These are phyloP conservation scores for Cutaneotrichosporon cavernicola DNA, from an alignment of 1,284 basidiomycete genomes.

Conservation along the genomic window DNA sequence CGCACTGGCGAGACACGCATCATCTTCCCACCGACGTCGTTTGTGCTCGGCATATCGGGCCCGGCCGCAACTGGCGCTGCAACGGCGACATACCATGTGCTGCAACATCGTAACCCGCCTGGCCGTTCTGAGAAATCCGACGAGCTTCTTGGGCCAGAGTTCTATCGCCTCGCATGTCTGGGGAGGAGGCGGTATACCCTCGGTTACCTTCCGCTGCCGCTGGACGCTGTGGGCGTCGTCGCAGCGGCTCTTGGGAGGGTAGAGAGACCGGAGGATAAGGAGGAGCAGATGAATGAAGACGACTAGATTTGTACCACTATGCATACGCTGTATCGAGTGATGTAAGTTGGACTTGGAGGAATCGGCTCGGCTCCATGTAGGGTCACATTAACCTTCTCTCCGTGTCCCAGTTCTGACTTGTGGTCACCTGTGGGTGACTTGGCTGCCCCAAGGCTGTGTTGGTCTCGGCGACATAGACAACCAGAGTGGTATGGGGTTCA, in stretches of 20 bases:
- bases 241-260: conserved; percentile 5
- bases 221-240: conserved; percentile 10
- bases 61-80: conserved; percentile 11
- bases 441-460: too few species aligned
- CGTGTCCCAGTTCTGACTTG: too few species aligned
- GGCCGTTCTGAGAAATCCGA: not conserved
- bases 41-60: conserved; percentile 31
- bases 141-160: conserved; percentile 8
- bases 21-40: conserved; percentile 34
- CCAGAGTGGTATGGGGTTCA: too few species aligned
- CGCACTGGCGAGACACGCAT: conserved; percentile 5
- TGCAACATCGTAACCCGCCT: conserved; percentile 13
- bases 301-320: conserved; percentile 2
- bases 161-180: conserved; percentile 13
- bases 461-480: too few species aligned
- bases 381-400: too few species aligned
- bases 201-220: conserved; percentile 11
- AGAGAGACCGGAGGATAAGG: not conserved
- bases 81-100: conserved; percentile 32
- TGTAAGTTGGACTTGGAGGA: too few species aligned
- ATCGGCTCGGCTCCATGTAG: too few species aligned
- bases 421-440: too few species aligned
- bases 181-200: conserved; percentile 12
- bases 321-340: conserved; percentile 4
- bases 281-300: conserved; percentile 1